Evolutionary conservation across 2,329 filamentous ascomycete species (phyloP), one percentile per base, ranked within the genome.

Genomic region (Zasmidium citrigriseum): DNA sequence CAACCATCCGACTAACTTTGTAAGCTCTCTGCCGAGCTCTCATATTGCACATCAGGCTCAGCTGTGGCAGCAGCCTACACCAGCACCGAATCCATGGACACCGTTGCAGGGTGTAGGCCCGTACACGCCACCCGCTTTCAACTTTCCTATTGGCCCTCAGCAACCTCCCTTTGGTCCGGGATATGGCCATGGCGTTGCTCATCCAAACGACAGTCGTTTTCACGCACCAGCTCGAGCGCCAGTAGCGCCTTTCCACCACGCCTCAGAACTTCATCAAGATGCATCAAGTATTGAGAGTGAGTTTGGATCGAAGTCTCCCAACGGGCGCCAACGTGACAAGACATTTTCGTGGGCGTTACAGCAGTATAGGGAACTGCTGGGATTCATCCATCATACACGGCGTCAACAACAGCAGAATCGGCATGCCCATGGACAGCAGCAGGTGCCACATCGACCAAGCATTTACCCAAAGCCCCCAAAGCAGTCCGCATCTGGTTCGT

Each of bases 401-500:
- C 78, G 76, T 50, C 67, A 71, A 24, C 73, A 72, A 57, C 68
- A 74, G 24, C 72, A 76, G 10, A 60, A 67, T 64, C 58, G 71
- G 63, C 55, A 80, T 56, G 67, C 70, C 9, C 76, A 78, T 55
- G 75, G 75, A 22, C 68, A 68, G 21, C 74, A 77, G 21, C 77
- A 78, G 41, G 69, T 77, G 14, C 61, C 76, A 22, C 67, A 77
- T 46, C 82, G 84, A 64, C 83, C 83, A 2, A 81, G 78, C 59
- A 86, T 87, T 52, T 87, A 84, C 57, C 85, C 85, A 0, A 85
- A 82, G 65, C 85, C 85, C 25, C 85, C 85, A 18, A 80, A 81
- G 47, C 82, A 85, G 64, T 82, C 83, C 24, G 77, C 77, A 14
- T 76, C 81, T 16, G 80, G 81, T 63, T 79, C 82, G 55, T 79